These are phyloP conservation scores for Melastoma candidum DNA, from an alignment of 441 rosid species.

Conservation along the genomic window DNA sequence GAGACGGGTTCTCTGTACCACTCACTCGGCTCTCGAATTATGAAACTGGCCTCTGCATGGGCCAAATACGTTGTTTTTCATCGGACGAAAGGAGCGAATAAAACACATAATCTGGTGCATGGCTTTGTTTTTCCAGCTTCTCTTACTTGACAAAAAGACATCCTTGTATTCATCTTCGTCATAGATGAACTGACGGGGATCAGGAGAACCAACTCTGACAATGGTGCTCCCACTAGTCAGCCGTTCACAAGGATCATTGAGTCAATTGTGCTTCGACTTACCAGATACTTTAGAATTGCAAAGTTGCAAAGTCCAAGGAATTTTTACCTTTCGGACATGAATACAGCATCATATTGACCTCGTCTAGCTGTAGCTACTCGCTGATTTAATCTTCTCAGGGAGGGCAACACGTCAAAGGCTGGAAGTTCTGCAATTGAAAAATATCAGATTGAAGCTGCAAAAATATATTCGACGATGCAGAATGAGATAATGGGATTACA, in stretches of 20 bases:
- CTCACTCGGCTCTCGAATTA: constrained; percentile 58
- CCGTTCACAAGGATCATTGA: constrained; percentile 6
- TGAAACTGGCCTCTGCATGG: constrained; percentile 73
- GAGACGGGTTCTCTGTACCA: constrained; percentile 79
- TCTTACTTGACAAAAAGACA: constrained; percentile 74
- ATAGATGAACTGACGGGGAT: constrained; percentile 81
- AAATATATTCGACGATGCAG: no score
- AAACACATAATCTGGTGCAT: neutral
- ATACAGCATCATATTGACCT: constrained; percentile 79
- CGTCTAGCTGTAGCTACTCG: constrained; percentile 69
- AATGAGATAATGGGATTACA: neutral
- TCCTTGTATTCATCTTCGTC: constrained; percentile 73
- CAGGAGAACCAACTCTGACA: constrained; percentile 88
- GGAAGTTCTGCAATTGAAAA: constrained; percentile 58
- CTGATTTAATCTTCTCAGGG: constrained; percentile 73
- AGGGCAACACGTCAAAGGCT: constrained; percentile 85
- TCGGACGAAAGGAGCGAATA: neutral
- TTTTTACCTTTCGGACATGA: constrained; percentile 90
- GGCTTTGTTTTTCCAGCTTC: neutral
- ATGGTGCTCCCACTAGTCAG: constrained; percentile 84
- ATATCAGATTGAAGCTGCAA: no score
- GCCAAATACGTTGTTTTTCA: neutral
- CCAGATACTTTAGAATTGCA: neutral
- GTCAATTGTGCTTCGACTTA: constrained; percentile 5
- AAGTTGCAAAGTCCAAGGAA: neutral